Conservation (phyloP, 495 filamentous ascomycete genomes). For the Penicillium herquei region DNA sequence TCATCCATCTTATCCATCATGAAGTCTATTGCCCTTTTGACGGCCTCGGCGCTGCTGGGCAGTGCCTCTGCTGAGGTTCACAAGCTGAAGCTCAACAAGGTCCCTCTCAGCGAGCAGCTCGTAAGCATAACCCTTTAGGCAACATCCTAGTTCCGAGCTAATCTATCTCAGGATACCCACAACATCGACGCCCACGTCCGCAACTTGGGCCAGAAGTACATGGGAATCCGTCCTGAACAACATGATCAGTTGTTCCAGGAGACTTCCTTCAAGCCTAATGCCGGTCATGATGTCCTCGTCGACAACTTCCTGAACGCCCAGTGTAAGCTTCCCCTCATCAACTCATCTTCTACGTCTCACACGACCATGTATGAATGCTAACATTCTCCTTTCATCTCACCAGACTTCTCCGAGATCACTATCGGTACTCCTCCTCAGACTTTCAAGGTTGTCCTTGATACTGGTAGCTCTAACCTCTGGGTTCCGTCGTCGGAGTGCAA, state of each 20-base stretch:
- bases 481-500: conserved; percentile 87
- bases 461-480: conserved; percentile 99
- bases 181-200: conserved; percentile 79
- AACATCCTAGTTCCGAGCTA: conserved; percentile 8
- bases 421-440: conserved; percentile 88
- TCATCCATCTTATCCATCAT: conserved; percentile 51
- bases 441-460: conserved; percentile 99
- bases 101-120: conserved; percentile 88
- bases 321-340: conserved; percentile 58
- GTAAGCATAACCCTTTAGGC: conserved; percentile 47
- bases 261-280: conserved; percentile 61
- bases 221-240: conserved; percentile 72
- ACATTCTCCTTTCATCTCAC: conserved; percentile 4
- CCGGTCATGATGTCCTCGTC: conserved; percentile 80
- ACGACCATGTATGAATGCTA: neutral
- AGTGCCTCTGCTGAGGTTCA: conserved; percentile 80
- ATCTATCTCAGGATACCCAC: conserved; percentile 57
- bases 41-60: conserved; percentile 79
- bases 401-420: conserved; percentile 95
- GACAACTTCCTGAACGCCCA: conserved; percentile 99
- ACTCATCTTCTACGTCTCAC: neutral
- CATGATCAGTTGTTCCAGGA: conserved; percentile 78
- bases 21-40: conserved; percentile 75
- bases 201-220: conserved; percentile 78
- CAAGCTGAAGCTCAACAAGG: conserved; percentile 96